Evolutionary conservation across 2,329 filamentous ascomycete genomes (phyloP), one percentile per base, ranked within the genome.

Genomic region (Raffaelea albimanens): DNA sequence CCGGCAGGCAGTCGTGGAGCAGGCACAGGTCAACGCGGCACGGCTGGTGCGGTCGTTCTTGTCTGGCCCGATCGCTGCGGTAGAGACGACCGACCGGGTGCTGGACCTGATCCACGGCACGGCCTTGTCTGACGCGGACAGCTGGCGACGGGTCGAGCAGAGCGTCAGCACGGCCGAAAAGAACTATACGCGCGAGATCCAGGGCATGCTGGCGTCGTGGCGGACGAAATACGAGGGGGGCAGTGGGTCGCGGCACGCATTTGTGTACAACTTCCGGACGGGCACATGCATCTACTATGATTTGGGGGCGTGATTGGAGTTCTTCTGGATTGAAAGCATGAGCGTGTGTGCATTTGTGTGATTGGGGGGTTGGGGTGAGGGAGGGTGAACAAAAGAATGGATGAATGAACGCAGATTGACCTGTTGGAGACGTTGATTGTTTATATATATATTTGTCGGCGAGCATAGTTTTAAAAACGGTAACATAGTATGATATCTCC

Each of bases 211-310:
- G 46, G 68, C 60, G 66, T 75, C 57, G 65, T 93, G 70, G 78
- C 78, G 61, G 64, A 70, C 55, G 66, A 75, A 61, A 71, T 82
- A 70, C 66, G 74, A 69, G 68, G 66, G 55, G 50, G 69, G 70
- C 53, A 62, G 71, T 4, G 76, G 72, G 9, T 74, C 76, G 21
- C 75, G 78, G 42, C 86, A 90, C 61, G 85, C 87, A 11, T 95
- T 95, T 65, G 77, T 96, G 45, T 95, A 95, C 66, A 95, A 95
- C 58, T 95, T 94, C 57, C 74, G 89, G 50, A 94, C 87, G 10
- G 86, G 85, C 0, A 83, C 76, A 50, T 90, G 87, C 61, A 75
- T 95, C 44, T 87, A 91, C 61, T 95, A 95, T 63, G 89, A 95
- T 65, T 66, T 96, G 40, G 70, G 68, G 25, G 65, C 61, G n/a